phyloP scores from a whole-genome alignment of 805 yeast genomes.

The Millerozyma acaciae region DNA sequence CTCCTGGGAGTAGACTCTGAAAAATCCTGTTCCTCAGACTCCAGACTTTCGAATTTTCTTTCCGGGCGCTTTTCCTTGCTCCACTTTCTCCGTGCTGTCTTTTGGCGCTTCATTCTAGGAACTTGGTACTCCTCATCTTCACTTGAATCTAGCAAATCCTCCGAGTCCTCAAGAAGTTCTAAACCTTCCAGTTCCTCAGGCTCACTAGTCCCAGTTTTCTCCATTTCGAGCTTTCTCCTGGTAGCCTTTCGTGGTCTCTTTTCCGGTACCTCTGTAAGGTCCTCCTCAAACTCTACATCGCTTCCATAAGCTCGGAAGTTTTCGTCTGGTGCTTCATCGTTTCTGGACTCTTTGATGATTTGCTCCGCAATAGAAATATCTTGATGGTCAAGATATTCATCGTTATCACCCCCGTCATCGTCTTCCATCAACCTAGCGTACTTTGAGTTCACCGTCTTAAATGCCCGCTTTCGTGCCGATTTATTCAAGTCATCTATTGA shows the following conservation, averaged over 20 bases:
- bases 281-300: constrained; percentile 22
- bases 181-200: constrained; percentile 8
- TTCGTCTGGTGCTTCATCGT: constrained; percentile 6
- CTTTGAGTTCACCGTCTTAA: constrained; percentile 22
- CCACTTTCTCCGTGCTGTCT: background rate
- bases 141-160: constrained; percentile 6
- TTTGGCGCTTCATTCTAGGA: constrained; percentile 8
- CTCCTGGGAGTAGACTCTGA: constrained; percentile 1
- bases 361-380: constrained; percentile 45
- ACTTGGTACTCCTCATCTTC: constrained; percentile 4
- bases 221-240: background rate
- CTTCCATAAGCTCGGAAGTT: constrained; percentile 15
- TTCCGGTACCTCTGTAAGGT: constrained; percentile 8
- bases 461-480: constrained; percentile 50
- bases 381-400: constrained; percentile 26
- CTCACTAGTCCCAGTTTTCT: constrained; percentile 4
- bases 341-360: constrained; percentile 23
- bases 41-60: constrained; percentile 14
- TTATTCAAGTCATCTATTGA: constrained; percentile 35
- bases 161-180: constrained; percentile 9
- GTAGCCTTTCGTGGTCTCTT: constrained; percentile 3
- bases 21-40: constrained; percentile 2
- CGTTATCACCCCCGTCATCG: constrained; percentile 23
- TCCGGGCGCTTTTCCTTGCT: background rate
- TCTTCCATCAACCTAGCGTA: constrained; percentile 31